Percentiles rank a stretch among this genome's conserved stretches.
These are phyloP conservation scores for Stachybotrys elegans DNA, from an alignment of 2,329 filamentous ascomycete species.

Conservation along the genomic window DNA sequence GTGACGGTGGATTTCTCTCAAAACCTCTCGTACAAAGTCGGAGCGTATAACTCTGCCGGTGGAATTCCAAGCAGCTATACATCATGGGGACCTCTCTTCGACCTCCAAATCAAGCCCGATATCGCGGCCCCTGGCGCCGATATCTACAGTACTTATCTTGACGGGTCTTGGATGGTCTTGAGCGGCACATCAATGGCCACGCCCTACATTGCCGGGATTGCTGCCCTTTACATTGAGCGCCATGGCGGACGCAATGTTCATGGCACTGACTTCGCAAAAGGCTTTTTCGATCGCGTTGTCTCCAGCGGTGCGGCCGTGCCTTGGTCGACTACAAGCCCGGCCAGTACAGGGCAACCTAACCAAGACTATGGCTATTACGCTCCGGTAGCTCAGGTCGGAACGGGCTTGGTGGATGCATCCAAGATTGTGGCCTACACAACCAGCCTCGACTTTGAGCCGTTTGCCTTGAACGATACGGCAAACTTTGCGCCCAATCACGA, in stretches of 20 bases:
- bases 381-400: not conserved
- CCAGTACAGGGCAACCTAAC: slow-evolving; percentile 1
- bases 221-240: slow-evolving; percentile 27
- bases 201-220: slow-evolving; percentile 38
- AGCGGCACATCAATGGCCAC: slow-evolving; percentile 45
- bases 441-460: not conserved
- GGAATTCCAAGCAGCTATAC: slow-evolving; percentile 33
- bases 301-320: slow-evolving; percentile 20
- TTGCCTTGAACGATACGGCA: not conserved
- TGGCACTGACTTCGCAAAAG: slow-evolving; percentile 22
- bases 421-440: not conserved
- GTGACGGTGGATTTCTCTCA: slow-evolving; percentile 22
- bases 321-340: slow-evolving; percentile 12
- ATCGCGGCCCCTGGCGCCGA: slow-evolving; percentile 36
- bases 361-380: slow-evolving; percentile 13
- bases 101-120: slow-evolving; percentile 37
- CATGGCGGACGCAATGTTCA: slow-evolving; percentile 24
- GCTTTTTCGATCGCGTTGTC: slow-evolving; percentile 23
- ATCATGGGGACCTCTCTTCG: slow-evolving; percentile 37
- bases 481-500: not conserved
- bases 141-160: slow-evolving; percentile 35
- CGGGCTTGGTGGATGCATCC: not conserved
- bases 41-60: slow-evolving; percentile 18
- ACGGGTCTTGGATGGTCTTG: slow-evolving; percentile 24
- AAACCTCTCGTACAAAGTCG: slow-evolving; percentile 15